Evolutionary conservation across 768 basidiomycete species (phyloP).

Genomic region (Pulveroboletus sp.): DNA sequence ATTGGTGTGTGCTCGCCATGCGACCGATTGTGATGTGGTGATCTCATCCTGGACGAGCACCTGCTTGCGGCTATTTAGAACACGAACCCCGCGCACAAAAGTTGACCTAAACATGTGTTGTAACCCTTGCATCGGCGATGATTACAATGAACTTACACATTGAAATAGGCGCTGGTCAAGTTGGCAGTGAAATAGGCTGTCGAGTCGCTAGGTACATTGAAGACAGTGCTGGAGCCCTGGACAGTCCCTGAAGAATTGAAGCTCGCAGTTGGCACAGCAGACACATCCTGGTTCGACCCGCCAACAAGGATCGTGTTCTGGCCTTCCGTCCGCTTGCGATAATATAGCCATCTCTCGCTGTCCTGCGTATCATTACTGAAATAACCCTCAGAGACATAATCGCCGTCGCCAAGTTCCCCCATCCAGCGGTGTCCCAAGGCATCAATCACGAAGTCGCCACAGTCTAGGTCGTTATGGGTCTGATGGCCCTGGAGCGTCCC

Average conservation of each 20-base stretch:
- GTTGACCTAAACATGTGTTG: slow-evolving; percentile 45
- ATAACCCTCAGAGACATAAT: slow-evolving; percentile 76
- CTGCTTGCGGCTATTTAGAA: slow-evolving; percentile 79
- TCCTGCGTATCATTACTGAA: slow-evolving; percentile 71
- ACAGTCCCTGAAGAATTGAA: slow-evolving; percentile 51
- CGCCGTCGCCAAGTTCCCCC: slow-evolving; percentile 86
- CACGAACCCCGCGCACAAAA: slow-evolving; percentile 78
- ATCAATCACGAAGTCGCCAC: slow-evolving; percentile 93
- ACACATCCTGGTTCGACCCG: slow-evolving; percentile 75
- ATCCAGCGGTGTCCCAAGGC: slow-evolving; percentile 92
- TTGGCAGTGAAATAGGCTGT: slow-evolving; percentile 81
- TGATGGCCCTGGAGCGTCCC: slow-evolving; percentile 79
- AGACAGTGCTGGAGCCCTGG: slow-evolving; percentile 85
- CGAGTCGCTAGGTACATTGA: slow-evolving; percentile 54
- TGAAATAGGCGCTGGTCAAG: slow-evolving; percentile 69
- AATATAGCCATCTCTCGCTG: slow-evolving; percentile 81
- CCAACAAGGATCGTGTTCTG: slow-evolving; percentile 90
- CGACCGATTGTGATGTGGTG: slow-evolving; percentile 47
- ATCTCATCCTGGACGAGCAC: slow-evolving; percentile 94
- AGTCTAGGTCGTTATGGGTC: slow-evolving; percentile 93
- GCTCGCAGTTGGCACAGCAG: slow-evolving; percentile 53
- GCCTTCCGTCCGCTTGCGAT: slow-evolving; percentile 94
- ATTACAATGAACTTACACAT: slow-evolving; percentile 47
- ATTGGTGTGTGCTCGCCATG: slow-evolving; percentile 97
- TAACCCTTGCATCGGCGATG: slow-evolving; percentile 7